Evolutionary conservation across 805 yeast species (phyloP).

Genomic region (Blastobotrys attinorum): DNA sequence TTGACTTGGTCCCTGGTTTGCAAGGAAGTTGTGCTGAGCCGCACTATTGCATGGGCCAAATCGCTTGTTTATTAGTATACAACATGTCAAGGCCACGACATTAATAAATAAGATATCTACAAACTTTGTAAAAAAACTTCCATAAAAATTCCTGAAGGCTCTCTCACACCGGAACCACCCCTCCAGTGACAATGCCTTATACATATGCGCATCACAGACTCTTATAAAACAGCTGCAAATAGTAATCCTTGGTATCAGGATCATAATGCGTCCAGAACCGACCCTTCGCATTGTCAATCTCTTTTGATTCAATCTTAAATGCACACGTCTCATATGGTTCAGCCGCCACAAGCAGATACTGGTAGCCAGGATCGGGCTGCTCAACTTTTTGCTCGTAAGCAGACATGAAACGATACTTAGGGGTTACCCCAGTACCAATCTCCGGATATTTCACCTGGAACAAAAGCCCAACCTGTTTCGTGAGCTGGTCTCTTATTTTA

Average conservation of each 20-base stretch:
- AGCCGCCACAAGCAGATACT: constrained; percentile 72
- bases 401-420: constrained; percentile 70
- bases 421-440: constrained; percentile 38
- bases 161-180: neutral
- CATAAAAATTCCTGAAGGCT: neutral
- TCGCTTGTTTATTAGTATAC: too few relatives aligned
- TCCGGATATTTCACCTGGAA: constrained; percentile 52
- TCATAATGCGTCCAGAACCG: constrained; percentile 70
- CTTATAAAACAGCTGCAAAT: constrained; percentile 58
- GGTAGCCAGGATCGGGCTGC: constrained; percentile 41
- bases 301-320: constrained; percentile 59
- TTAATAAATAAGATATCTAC: neutral
- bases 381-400: constrained; percentile 58
- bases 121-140: neutral
- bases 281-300: constrained; percentile 34
- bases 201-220: neutral
- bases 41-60: too few relatives aligned
- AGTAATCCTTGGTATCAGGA: constrained; percentile 55
- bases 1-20: too few relatives aligned
- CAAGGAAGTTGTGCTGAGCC: too few relatives aligned
- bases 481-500: constrained; percentile 57
- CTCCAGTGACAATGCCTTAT: too few relatives aligned
- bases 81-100: too few relatives aligned
- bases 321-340: constrained; percentile 86
- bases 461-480: constrained; percentile 55